Base-by-base conservation (phyloP, 768 basidiomycete species). In the Neoboletus subvelutipes region DNA sequence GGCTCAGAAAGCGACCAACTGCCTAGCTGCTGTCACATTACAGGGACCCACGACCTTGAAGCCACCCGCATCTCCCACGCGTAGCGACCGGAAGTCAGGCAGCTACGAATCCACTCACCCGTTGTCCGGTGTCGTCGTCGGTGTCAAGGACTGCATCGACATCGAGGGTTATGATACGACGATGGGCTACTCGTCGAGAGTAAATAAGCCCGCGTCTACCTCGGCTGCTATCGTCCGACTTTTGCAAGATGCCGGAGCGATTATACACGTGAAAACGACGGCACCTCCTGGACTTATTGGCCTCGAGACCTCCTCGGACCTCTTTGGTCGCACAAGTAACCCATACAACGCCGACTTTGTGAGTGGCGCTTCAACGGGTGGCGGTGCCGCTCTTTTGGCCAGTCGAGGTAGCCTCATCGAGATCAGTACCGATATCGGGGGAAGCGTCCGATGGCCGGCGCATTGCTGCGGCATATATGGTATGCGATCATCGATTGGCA, bases 341-440 rank as follows among this genome's bases (percentile, higher is more conserved):
- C 82, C 82, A 0, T 76, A 78, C 65, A 79, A 80, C 54, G 56
- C 67, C 5, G 70, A 72, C 8, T 76, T 72, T 51, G 67, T 64
- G 1, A 73, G 74, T 12, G 81, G 81, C 5, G 82, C 78, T 26
- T 82, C 81, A 0, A 79, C 79, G 0, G 82, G 82, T 28, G 82
- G 82, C 7, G 82, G 81, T 22, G 76, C 70, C 1, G 80, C 82
- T 9, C 71, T 83, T 20, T 64, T 83, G 4, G 81, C 81, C 0
- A 65, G 70, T 36, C 73, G 75, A 12, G 81, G 81, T 10, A 69
- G 71, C 24, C 66, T 75, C 20, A 65, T 83, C 55, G 81, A 80
- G 46, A 70, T 82, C 31, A 73, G 77, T 8, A 77, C 80, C 6
- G 82, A 83, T 57, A 64, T 82, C 18, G 81, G 80, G 1, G 83